These are phyloP conservation scores for Apiotrichum gamsii DNA, from an alignment of 1,284 basidiomycete species.

Conservation along the genomic window DNA sequence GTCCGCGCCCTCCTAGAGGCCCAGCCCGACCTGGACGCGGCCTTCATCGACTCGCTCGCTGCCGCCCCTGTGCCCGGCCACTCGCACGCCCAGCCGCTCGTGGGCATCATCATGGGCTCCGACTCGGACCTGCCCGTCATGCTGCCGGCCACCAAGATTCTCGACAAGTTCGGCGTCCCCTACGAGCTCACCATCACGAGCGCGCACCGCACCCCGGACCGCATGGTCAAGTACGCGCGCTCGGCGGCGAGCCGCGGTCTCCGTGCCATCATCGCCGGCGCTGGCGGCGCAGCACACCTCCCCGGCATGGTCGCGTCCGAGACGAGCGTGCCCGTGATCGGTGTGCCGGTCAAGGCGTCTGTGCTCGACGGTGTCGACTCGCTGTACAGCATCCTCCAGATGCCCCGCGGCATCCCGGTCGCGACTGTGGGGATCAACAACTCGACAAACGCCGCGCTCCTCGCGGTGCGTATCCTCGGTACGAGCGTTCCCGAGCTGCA, in stretches of 20 bases:
- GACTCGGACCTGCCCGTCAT: slow-evolving; percentile 96
- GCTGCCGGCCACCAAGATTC: slow-evolving; percentile 78
- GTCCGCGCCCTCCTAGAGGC: slow-evolving; percentile 66
- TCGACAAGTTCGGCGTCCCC: slow-evolving; percentile 74
- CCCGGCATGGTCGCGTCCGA: slow-evolving; percentile 97
- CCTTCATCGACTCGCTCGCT: slow-evolving; percentile 54
- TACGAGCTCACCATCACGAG: slow-evolving; percentile 95
- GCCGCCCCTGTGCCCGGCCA: slow-evolving; percentile 45
- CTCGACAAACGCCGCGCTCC: slow-evolving; percentile 83
- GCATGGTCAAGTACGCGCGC: slow-evolving; percentile 77
- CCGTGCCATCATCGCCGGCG: slow-evolving; percentile 82
- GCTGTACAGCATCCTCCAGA: slow-evolving; percentile 94
- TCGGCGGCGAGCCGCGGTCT: slow-evolving; percentile 68
- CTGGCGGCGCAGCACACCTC: slow-evolving; percentile 93
- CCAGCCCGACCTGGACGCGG: slow-evolving; percentile 55
- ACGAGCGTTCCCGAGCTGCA: slow-evolving; percentile 64
- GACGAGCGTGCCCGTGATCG: slow-evolving; percentile 87
- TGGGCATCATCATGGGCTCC: slow-evolving; percentile 96
- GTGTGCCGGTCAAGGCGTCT: slow-evolving; percentile 94
- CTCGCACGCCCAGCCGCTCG: slow-evolving; percentile 68
- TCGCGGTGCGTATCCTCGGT: slow-evolving; percentile 83
- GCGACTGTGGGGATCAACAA: slow-evolving; percentile 98
- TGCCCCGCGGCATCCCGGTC: slow-evolving; percentile 97
- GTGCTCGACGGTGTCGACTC: slow-evolving; percentile 93
- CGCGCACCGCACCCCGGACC: slow-evolving; percentile 87